Percentiles rank a stretch among this genome's conserved stretches.
phyloP scores from a whole-genome alignment of 257 asterid species.

The Solanum pimpinellifolium region DNA sequence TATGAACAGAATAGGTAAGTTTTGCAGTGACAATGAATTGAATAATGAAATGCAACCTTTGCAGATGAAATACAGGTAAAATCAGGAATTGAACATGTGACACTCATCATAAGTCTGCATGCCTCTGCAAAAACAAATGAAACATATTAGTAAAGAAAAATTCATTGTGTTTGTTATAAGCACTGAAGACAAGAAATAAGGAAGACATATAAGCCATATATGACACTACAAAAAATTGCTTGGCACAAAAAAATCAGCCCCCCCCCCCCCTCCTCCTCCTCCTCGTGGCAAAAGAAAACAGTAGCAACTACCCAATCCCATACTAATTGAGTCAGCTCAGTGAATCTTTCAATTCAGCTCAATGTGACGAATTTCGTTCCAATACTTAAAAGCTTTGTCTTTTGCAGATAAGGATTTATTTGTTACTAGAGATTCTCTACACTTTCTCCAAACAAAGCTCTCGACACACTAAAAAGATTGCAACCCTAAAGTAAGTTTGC shows the following conservation, averaged over 20 bases:
- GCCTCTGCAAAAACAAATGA: slow-evolving; percentile 44
- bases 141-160: background rate
- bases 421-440: background rate
- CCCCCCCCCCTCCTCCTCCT: background rate
- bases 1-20: background rate
- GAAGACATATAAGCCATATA: background rate
- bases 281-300: background rate
- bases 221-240: background rate
- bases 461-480: background rate
- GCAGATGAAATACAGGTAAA: slow-evolving; percentile 84
- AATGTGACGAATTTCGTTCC: background rate
- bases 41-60: slow-evolving; percentile 44
- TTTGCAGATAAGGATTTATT: background rate
- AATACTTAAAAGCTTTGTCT: background rate
- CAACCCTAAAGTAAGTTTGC: background rate
- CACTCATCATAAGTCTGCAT: slow-evolving; percentile 78
- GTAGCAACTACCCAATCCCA: background rate
- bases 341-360: background rate
- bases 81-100: slow-evolving; percentile 91
- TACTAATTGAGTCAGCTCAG: background rate
- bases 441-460: background rate
- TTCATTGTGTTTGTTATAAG: background rate
- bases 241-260: background rate
- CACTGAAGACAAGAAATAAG: background rate
- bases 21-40: background rate